Conservation (phyloP, 495 filamentous ascomycete genomes). For the Hamigera avellanea region DNA sequence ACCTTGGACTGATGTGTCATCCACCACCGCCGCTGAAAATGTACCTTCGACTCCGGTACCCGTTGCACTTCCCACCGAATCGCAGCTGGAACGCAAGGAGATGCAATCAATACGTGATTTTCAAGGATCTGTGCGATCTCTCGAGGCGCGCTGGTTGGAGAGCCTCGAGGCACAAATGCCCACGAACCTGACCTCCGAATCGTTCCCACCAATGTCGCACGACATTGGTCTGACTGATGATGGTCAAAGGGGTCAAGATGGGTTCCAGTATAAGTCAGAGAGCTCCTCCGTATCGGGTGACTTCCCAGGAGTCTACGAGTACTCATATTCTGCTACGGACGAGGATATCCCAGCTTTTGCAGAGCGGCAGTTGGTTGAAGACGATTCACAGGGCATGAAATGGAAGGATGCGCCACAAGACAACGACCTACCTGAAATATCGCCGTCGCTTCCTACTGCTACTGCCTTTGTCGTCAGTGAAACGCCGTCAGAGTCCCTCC, state of each 20-base stretch:
- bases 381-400: constrained; percentile 10
- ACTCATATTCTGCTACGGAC: constrained; percentile 25
- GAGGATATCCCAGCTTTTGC: constrained; percentile 22
- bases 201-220: constrained; percentile 11
- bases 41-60: constrained; percentile 10
- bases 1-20: constrained; percentile 18
- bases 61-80: constrained; percentile 12
- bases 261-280: constrained; percentile 30
- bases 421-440: constrained; percentile 12
- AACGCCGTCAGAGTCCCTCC: constrained; percentile 18
- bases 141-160: constrained; percentile 29
- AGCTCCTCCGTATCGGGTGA: constrained; percentile 31
- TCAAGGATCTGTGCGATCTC: constrained; percentile 20
- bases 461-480: constrained; percentile 33
- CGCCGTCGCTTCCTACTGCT: constrained; percentile 17
- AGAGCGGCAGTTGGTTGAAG: constrained; percentile 21
- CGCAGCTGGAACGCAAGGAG: constrained; percentile 15
- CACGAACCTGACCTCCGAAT: constrained; percentile 17
- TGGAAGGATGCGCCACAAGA: constrained; percentile 23
- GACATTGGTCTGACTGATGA: constrained; percentile 10
- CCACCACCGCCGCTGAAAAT: constrained; percentile 11
- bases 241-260: constrained; percentile 13
- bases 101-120: constrained; percentile 11
- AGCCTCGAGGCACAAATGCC: constrained; percentile 26
- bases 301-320: constrained; percentile 22